Percentiles rank a stretch among this genome's conserved stretches.
phyloP scores from a whole-genome alignment of 2,329 filamentous ascomycete genomes.

The Sarocladium kiliense region DNA sequence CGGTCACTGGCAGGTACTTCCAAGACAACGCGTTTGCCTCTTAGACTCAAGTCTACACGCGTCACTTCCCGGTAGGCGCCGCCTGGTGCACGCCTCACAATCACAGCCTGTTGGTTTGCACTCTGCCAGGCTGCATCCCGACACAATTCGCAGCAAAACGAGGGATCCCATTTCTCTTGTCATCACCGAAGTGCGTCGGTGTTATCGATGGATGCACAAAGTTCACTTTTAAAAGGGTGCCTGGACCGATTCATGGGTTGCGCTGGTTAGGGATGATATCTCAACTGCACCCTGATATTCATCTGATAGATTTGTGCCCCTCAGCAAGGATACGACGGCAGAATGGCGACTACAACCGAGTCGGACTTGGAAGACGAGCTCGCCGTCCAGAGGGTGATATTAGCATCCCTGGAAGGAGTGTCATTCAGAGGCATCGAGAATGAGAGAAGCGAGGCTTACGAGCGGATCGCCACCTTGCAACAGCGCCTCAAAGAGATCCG shows the following conservation, averaged over 20 bases:
- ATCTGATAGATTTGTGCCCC: not conserved
- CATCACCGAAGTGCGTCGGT: too few species aligned
- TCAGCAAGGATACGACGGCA: constrained; percentile 12
- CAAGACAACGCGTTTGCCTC: not conserved
- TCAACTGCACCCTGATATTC: not conserved
- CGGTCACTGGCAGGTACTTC: not conserved
- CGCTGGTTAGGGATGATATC: not conserved
- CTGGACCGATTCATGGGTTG: not conserved
- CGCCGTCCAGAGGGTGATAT: constrained; percentile 35
- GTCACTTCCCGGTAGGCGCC: not conserved
- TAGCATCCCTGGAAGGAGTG: constrained; percentile 31
- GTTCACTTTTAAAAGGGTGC: too few species aligned
- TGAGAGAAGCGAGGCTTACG: constrained; percentile 21
- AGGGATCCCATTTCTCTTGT: too few species aligned
- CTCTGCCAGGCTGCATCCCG: not conserved
- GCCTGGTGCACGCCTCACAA: not conserved
- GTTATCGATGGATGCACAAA: too few species aligned
- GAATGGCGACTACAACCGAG: constrained; percentile 16
- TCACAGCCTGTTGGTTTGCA: not conserved
- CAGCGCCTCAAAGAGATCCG: constrained; percentile 12
- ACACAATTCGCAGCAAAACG: not conserved
- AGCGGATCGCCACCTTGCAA: constrained; percentile 26
- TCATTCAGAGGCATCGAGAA: constrained; percentile 23
- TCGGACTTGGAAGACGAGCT: constrained; percentile 33
- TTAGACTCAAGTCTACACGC: not conserved